Evolutionary conservation across 257 asterid species (phyloP).

Genomic region (Pogostemon cablin): DNA sequence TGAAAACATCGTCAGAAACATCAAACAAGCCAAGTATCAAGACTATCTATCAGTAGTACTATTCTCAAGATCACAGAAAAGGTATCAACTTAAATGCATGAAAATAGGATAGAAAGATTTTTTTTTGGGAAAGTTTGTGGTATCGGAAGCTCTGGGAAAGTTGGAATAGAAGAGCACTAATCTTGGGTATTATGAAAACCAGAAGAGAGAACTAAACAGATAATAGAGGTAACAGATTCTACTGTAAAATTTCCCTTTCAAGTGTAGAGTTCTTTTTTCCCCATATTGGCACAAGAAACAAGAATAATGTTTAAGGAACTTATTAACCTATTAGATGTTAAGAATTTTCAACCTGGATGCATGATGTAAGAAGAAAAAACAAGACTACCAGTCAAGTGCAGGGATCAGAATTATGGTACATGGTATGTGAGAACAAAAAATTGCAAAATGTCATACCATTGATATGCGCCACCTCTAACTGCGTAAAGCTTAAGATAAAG

Average conservation of each 20-base stretch:
- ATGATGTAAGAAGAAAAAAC: background rate
- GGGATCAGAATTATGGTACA: background rate
- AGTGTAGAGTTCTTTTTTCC: background rate
- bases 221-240: background rate
- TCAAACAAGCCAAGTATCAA: background rate
- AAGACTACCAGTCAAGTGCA: background rate
- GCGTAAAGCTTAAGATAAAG: background rate
- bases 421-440: background rate
- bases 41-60: background rate
- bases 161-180: no score
- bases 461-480: conserved; percentile 9
- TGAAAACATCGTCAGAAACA: conserved; percentile 18
- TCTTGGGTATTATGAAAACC: background rate
- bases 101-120: no score
- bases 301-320: background rate
- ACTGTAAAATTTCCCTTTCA: background rate
- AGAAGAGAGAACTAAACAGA: background rate
- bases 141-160: background rate
- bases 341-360: conserved; percentile 1
- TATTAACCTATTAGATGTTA: background rate
- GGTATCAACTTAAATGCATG: background rate
- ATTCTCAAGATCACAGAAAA: background rate
- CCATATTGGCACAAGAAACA: background rate
- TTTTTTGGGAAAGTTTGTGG: background rate
- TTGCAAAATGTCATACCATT: background rate